These are phyloP conservation scores for Colletotrichum chlorophyti DNA, from an alignment of 2,329 filamentous ascomycete species.

Conservation along the genomic window DNA sequence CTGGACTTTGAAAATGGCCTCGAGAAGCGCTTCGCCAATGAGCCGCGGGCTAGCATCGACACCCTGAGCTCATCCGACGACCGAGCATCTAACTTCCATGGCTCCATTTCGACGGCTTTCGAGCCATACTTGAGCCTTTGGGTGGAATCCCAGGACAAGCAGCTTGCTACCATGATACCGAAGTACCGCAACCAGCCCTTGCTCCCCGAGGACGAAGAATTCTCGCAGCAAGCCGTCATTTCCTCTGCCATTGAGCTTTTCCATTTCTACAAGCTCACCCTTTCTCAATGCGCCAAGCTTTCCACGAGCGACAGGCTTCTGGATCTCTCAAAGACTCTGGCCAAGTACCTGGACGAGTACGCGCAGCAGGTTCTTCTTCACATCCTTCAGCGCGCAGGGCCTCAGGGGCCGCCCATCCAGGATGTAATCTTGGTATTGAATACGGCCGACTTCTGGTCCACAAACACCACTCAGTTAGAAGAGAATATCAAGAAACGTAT, in stretches of 20 bases:
- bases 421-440: conserved; percentile 89
- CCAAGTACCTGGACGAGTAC: conserved; percentile 94
- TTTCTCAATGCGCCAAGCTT: conserved; percentile 94
- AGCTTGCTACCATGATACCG: conserved; percentile 83
- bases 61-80: conserved; percentile 84
- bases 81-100: conserved; percentile 78
- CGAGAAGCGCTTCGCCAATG: conserved; percentile 80
- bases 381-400: conserved; percentile 66
- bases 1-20: conserved; percentile 95
- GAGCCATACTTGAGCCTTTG: conserved; percentile 96
- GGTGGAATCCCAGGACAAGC: conserved; percentile 95
- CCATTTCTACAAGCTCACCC: conserved; percentile 91
- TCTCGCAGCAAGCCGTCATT: conserved; percentile 87
- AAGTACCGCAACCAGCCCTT: conserved; percentile 86
- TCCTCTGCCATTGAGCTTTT: conserved; percentile 95
- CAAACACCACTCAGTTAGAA: conserved; percentile 90
- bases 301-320: conserved; percentile 88
- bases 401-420: conserved; percentile 64
- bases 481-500: conserved; percentile 93
- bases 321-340: conserved; percentile 84
- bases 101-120: conserved; percentile 94
- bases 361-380: conserved; percentile 88
- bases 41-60: conserved; percentile 83
- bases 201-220: conserved; percentile 86
- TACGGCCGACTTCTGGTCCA: conserved; percentile 96